These are phyloP conservation scores for Mycena galopus DNA, from an alignment of 768 basidiomycete species.

Conservation along the genomic window DNA sequence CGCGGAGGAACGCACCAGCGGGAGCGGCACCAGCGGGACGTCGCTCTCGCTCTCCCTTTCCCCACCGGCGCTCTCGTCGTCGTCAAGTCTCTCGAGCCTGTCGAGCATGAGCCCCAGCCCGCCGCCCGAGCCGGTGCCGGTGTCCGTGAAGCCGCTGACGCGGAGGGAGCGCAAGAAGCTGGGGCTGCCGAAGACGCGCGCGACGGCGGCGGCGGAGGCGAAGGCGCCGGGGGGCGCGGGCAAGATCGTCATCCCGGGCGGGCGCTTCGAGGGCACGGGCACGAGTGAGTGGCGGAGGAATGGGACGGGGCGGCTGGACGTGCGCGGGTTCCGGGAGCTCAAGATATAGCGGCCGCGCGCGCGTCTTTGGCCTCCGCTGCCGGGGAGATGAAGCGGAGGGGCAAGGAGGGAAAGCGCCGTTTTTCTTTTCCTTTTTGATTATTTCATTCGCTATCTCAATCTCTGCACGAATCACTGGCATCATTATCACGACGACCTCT, in stretches of 20 bases:
- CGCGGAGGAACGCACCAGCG: conserved; percentile 28
- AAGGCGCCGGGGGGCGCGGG: conserved; percentile 62
- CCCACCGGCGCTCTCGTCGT: conserved; percentile 39
- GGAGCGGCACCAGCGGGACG: conserved; percentile 45
- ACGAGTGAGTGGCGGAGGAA: conserved; percentile 35
- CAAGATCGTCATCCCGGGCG: conserved; percentile 78
- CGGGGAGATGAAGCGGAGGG: background rate
- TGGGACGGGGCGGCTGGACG: conserved; percentile 36
- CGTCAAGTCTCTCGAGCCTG: conserved; percentile 35
- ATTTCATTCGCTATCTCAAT: background rate
- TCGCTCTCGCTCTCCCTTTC: conserved; percentile 52
- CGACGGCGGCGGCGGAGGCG: conserved; percentile 41
- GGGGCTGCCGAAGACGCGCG: conserved; percentile 71
- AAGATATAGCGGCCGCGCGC: conserved; percentile 24
- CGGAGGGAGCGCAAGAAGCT: conserved; percentile 77
- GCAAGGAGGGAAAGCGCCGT: background rate
- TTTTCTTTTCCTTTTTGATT: conserved; percentile 1
- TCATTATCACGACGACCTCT: background rate
- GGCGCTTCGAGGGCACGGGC: conserved; percentile 53
- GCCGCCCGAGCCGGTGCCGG: conserved; percentile 41
- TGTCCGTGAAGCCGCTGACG: conserved; percentile 60
- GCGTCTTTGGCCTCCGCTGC: background rate
- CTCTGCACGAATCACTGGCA: no score
- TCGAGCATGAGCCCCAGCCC: conserved; percentile 38
- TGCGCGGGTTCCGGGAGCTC: conserved; percentile 37